Base-by-base conservation (phyloP, 306 rosid genomes). In the Cicer chorassanicum region DNA sequence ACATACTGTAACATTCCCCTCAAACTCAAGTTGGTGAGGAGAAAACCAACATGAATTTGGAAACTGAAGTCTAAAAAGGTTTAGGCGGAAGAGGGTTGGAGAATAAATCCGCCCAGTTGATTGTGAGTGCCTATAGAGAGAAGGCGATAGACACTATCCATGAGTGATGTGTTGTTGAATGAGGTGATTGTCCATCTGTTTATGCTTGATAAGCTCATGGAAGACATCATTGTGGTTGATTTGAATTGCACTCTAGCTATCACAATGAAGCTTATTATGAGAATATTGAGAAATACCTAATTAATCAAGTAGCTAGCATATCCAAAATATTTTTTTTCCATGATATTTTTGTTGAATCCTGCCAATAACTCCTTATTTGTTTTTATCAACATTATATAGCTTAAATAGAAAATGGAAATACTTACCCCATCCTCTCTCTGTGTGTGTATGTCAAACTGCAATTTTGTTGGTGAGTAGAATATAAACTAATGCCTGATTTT, bases 401-500 rank as follows among this genome's bases (percentile, higher is more conserved):
- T 63, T 65, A n/a, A 51, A 19, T 38, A 5, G 34, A 74, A 61
- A 63, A 44, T 9, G 48, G 48, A 39, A 5, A 39, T n/a, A 2
- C 40, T 62, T 14, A 24, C 24, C 42, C 56, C 8, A 4, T 57
- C 40, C 18, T 19, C 50, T 15, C 14, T 24, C 1, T 64, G 9
- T 50, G 16, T 48, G 19, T 54, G 34, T 7, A 6, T 12, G 53
- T 54, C 39, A 42, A 19, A 65, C 53, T 65, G 71, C 46, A 41
- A 29, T 41, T 67, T 50, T 38, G 39, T 45, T 39, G 81, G 69
- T 49, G 5, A 73, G 55, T 77, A 16, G 50, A 71, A 46, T 68
- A 56, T 4, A 4, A 8, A 38, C 9, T 3, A 78, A 65, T 82
- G 62, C 70, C 83, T 86, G 76, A 71, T 84, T 86, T 76, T 77